Percentiles rank a stretch among this genome's conserved stretches.
Conservation (phyloP, 148 eudicot species). For the Vaccinium macrocarpon region DNA sequence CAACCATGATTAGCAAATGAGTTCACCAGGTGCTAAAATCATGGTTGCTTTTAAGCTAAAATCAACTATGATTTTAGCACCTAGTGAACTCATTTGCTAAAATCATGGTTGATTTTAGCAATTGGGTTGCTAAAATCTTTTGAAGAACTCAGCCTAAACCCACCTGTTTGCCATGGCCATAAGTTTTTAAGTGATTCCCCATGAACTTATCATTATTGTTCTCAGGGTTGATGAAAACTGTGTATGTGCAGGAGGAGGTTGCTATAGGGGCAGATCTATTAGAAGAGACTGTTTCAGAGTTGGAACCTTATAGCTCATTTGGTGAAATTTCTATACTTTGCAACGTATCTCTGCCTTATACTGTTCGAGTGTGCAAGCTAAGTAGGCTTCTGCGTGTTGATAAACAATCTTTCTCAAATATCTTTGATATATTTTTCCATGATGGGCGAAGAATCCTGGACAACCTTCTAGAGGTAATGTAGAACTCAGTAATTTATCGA, state of each 20-base stretch:
- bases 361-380: conserved; percentile 72
- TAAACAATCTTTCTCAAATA: conserved; percentile 76
- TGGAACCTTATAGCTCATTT: conserved; percentile 59
- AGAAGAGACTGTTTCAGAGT: conserved; percentile 50
- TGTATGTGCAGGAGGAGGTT: conserved; percentile 65
- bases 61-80: no score
- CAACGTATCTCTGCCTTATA: conserved; percentile 85
- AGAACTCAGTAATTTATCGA: not conserved
- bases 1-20: no score
- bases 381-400: conserved; percentile 86
- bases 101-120: no score
- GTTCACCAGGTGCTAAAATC: no score
- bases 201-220: not conserved
- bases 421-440: conserved; percentile 78
- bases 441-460: conserved; percentile 70
- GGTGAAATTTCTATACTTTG: conserved; percentile 84
- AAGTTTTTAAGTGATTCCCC: not conserved
- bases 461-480: conserved; percentile 76
- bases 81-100: no score
- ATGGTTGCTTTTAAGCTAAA: no score
- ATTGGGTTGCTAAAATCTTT: no score
- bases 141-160: not conserved
- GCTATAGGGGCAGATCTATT: conserved; percentile 53
- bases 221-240: not conserved
- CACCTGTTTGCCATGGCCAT: not conserved